A percentile compares a stretch with the other conserved stretches of the same genome.
Evolutionary conservation across 306 rosid genomes (phyloP).

Genomic region (Acacia confusa): DNA sequence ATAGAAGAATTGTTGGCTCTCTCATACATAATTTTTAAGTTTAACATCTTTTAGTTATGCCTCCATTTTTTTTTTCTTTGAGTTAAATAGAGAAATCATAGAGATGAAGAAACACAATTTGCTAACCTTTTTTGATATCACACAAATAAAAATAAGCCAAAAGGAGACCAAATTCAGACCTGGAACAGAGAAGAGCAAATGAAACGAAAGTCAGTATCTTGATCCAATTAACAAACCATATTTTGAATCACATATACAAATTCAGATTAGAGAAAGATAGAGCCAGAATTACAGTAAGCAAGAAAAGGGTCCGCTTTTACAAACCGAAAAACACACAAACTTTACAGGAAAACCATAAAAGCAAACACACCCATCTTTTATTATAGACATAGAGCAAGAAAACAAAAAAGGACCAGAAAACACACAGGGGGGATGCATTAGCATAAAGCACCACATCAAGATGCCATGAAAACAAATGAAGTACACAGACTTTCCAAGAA

Average conservation of each 20-base stretch:
- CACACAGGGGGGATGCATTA: too few relatives aligned
- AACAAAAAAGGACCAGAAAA: too few relatives aligned
- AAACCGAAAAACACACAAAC: constrained; percentile 79
- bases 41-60: too few relatives aligned
- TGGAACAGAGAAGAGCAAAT: constrained; percentile 31
- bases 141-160: constrained; percentile 74
- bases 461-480: too few relatives aligned
- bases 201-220: constrained; percentile 27
- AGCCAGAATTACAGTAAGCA: constrained; percentile 26
- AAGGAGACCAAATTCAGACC: constrained; percentile 81
- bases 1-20: background rate
- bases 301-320: background rate
- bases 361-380: too few relatives aligned
- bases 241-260: constrained; percentile 8
- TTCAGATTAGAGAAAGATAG: constrained; percentile 28
- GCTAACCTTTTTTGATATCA: constrained; percentile 76
- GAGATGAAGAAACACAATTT: constrained; percentile 20
- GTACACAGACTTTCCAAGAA: too few relatives aligned
- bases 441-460: too few relatives aligned
- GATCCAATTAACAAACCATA: constrained; percentile 15
- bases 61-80: too few relatives aligned
- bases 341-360: too few relatives aligned
- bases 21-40: too few relatives aligned
- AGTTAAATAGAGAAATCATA: too few relatives aligned
- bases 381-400: too few relatives aligned